A percentile compares a stretch with the other conserved stretches of the same genome.
phyloP scores from a whole-genome alignment of 768 basidiomycete species.

The Sutorius australiensis region DNA sequence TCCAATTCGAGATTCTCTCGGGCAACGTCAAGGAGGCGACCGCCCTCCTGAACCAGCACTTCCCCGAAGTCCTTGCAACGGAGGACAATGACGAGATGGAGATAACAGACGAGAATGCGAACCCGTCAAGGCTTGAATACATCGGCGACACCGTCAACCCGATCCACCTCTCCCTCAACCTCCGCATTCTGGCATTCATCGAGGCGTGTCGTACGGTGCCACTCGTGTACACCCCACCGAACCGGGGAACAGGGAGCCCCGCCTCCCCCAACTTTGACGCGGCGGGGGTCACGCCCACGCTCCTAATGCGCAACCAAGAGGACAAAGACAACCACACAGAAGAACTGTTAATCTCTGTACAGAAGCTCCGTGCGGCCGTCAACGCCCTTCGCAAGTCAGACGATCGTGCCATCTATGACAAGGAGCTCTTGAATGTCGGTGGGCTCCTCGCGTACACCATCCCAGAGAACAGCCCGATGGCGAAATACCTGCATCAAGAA shows the following conservation, averaged over 20 bases:
- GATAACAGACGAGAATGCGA: conserved; percentile 20
- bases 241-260: conserved; percentile 5
- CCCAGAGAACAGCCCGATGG: conserved; percentile 73
- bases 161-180: conserved; percentile 74
- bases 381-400: conserved; percentile 49
- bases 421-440: conserved; percentile 71
- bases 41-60: conserved; percentile 61
- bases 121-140: conserved; percentile 43
- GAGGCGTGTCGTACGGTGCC: conserved; percentile 78
- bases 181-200: conserved; percentile 83
- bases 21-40: conserved; percentile 76
- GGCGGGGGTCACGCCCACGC: conserved; percentile 2
- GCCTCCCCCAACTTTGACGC: conserved; percentile 9
- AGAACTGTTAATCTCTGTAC: conserved; percentile 51
- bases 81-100: conserved; percentile 16
- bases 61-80: conserved; percentile 62
- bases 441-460: conserved; percentile 80
- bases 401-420: conserved; percentile 58
- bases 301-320: conserved; percentile 18
- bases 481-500: conserved; percentile 70
- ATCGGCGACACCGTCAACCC: conserved; percentile 64
- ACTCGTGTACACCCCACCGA: conserved; percentile 39
- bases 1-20: conserved; percentile 63
- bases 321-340: conserved; percentile 42
- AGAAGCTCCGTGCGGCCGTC: conserved; percentile 64